Evolutionary conservation across 2,329 filamentous ascomycete species (phyloP).

Genomic region (Calonectria pseudoturangicola): DNA sequence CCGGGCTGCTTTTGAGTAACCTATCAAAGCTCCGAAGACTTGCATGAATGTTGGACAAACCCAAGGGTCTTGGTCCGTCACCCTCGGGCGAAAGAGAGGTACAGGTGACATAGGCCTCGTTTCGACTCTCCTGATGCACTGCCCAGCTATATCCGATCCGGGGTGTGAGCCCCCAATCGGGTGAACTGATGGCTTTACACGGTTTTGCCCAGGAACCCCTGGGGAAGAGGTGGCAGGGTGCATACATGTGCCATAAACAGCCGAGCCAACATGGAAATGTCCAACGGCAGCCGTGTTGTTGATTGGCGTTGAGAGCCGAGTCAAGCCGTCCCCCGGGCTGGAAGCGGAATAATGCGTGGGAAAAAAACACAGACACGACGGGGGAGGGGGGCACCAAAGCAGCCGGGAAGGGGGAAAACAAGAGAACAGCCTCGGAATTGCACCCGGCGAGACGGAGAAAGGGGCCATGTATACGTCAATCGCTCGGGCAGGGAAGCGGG

Average conservation of each 20-base stretch:
- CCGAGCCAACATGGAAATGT: constrained; percentile 36
- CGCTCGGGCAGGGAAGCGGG: constrained; percentile 11
- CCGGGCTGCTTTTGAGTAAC: background rate
- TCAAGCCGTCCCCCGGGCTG: constrained; percentile 25
- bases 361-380: constrained; percentile 17
- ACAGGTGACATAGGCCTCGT: constrained; percentile 22
- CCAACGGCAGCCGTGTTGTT: constrained; percentile 28
- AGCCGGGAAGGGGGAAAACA: constrained; percentile 14
- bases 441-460: background rate
- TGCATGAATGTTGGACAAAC: constrained; percentile 30
- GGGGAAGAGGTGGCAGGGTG: constrained; percentile 32
- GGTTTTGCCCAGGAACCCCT: constrained; percentile 42
- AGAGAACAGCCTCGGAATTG: background rate
- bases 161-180: constrained; percentile 34
- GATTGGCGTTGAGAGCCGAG: constrained; percentile 31
- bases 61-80: background rate
- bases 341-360: constrained; percentile 21
- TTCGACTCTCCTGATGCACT: constrained; percentile 23
- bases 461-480: background rate
- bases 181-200: constrained; percentile 44
- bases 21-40: constrained; percentile 11
- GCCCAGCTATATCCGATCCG: constrained; percentile 37
- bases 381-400: background rate
- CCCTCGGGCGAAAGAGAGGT: constrained; percentile 14
- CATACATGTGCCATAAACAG: constrained; percentile 39